Conservation (phyloP, 495 filamentous ascomycete genomes). For the Aspergillus steynii region DNA sequence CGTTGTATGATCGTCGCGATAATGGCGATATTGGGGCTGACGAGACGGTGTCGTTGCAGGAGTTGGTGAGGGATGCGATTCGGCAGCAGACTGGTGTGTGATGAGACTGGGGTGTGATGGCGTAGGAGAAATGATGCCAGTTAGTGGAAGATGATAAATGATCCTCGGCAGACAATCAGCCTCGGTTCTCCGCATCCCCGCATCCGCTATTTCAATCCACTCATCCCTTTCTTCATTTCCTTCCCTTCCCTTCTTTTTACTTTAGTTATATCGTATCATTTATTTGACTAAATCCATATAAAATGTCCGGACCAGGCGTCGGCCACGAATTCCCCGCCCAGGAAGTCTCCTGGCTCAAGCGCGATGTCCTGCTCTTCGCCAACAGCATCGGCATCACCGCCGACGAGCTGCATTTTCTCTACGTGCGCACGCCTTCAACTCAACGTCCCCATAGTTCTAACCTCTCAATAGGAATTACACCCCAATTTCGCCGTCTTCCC, state of each 20-base stretch:
- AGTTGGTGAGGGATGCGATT: conserved; percentile 33
- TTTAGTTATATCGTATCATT: not conserved
- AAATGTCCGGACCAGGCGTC: conserved; percentile 62
- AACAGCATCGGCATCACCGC: conserved; percentile 79
- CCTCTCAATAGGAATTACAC: conserved; percentile 65
- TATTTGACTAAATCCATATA: not conserved
- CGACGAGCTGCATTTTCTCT: conserved; percentile 91
- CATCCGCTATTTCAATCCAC: not conserved
- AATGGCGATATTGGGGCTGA: conserved; percentile 56
- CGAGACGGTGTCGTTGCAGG: conserved; percentile 50
- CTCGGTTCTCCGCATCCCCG: not conserved
- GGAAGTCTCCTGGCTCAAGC: conserved; percentile 79
- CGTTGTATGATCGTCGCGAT: conserved; percentile 66
- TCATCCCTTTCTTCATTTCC: not conserved
- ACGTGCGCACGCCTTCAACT: conserved; percentile 49
- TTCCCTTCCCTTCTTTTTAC: not conserved
- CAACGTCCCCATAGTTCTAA: not conserved
- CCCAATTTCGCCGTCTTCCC: conserved; percentile 83
- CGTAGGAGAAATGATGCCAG: too few relatives aligned
- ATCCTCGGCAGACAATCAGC: not conserved
- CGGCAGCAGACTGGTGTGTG: conserved; percentile 8
- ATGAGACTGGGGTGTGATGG: too few relatives aligned
- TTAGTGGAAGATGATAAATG: too few relatives aligned
- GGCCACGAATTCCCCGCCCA: conserved; percentile 75
- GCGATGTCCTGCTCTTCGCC: conserved; percentile 84